These are phyloP conservation scores for Xerocomus nothofagi DNA, from an alignment of 1,284 basidiomycete species.

Conservation along the genomic window DNA sequence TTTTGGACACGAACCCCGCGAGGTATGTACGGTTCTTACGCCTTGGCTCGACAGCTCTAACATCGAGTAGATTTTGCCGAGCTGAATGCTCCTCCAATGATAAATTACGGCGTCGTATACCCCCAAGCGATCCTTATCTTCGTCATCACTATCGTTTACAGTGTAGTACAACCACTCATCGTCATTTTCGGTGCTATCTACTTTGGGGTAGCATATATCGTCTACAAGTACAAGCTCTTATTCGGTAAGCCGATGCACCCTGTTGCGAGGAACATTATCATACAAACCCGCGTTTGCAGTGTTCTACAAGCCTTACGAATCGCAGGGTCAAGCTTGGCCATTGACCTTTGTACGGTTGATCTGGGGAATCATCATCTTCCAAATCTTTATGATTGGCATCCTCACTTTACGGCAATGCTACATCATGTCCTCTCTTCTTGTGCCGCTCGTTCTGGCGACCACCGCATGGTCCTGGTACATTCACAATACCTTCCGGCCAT, in stretches of 20 bases:
- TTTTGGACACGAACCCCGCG: constrained; percentile 84
- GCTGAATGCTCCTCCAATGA: constrained; percentile 95
- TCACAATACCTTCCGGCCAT: constrained; percentile 66
- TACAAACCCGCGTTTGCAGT: constrained; percentile 45
- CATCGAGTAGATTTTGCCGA: constrained; percentile 79
- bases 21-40: constrained; percentile 47
- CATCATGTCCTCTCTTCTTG: constrained; percentile 73
- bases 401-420: constrained; percentile 84
- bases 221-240: constrained; percentile 97
- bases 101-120: constrained; percentile 92
- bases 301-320: constrained; percentile 93
- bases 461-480: constrained; percentile 81
- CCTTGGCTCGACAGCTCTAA: neutral
- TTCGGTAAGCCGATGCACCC: constrained; percentile 64
- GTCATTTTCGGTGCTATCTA: constrained; percentile 93
- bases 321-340: constrained; percentile 92
- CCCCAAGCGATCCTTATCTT: constrained; percentile 96
- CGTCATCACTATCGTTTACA: constrained; percentile 92
- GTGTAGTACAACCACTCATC: constrained; percentile 93
- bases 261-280: neutral
- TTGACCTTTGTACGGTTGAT: constrained; percentile 86
- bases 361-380: constrained; percentile 86
- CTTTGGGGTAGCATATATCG: constrained; percentile 90
- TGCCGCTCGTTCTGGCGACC: constrained; percentile 78
- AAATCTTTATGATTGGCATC: constrained; percentile 91